Base-by-base conservation (phyloP, 2,329 filamentous ascomycete species). In the Botryotinia calthae region DNA sequence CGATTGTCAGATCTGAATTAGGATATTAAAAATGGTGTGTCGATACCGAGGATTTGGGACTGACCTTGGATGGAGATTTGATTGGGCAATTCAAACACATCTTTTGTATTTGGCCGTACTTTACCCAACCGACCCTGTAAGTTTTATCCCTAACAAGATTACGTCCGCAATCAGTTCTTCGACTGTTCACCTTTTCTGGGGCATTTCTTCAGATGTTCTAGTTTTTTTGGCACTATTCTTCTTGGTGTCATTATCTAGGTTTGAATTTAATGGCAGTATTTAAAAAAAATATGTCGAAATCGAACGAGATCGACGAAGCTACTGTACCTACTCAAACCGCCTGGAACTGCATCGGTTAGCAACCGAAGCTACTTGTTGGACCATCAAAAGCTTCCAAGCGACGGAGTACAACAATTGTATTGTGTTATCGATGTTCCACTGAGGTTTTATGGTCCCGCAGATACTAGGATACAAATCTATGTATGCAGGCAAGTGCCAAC, bases 91-190 rank as follows among this genome's bases (percentile, higher is more conserved):
- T n/a, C 34, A 62, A 18, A 56, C 22, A 16, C 22, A 62, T 62
- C 14, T 62, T 22, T 37, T 16, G 12, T 8, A 12, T 54, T 54
- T 67, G 54, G 22, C 64, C 64, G 37, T 31, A 31, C 9, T 70
- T 28, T 73, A 74, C 54, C 58, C 66, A 67, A 56, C 64, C 64
- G 64, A 54, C 64, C 64, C 64, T 67, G 46, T 67, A 44, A 63
- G 40, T 40, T 40, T 22, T 44, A 28, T 44, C 14, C 37, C 25
- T 42, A 44, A 28, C 37, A 28, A 37, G 61, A 42, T 62, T 62
- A 40, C 59, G 34, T n/a, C 44, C 63, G 31, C 44, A 37, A 51
- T 48, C 44, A 37, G 28, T 51, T 37, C 44, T 51, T 51, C 22
- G 2, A 51, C 20, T 66, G 22, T 14, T 44, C 25, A 37, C 22